Evolutionary conservation across 2,329 filamentous ascomycete species (phyloP), one percentile per base, ranked within the genome.

Genomic region (Ilyonectria mors-panacis): DNA sequence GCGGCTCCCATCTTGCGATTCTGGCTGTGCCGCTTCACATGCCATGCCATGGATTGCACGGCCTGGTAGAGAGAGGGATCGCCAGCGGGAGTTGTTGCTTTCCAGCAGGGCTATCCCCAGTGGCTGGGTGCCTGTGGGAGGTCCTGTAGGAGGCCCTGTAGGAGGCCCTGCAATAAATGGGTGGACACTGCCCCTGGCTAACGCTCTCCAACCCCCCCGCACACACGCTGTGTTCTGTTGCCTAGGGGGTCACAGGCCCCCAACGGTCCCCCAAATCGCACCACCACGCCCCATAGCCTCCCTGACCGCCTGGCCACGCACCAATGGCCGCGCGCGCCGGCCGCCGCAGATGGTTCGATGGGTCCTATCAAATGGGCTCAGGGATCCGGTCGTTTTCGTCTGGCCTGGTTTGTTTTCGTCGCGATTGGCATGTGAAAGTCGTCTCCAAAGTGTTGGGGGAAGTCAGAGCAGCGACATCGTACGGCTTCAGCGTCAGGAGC

Each of bases 341-440:
- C 28, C 39, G 55, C 59, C 59, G 59, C 50, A 21, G 35, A 60
- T 67, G 65, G 65, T 67, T 67, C 65, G 65, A 67, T 67, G 56
- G 54, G 47, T 45, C 44, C 26, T 56, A n/a, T 12, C 54, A 15
- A 48, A 67, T 67, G 60, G 65, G 60, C 65, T 64, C 60, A 67
- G 65, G 56, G 65, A 67, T 64, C 65, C 60, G 54, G 54, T 48
- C 42, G 39, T 66, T 63, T 63, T 63, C 63, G 58, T 61, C 35
- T 56, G 33, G 33, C 23, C 30, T 30, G 28, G 17, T 28, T 10
- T 61, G 37, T 44, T 33, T 45, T 61, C 10, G 35, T 26, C 23
- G 17, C 15, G 10, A 21, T 28, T 57, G 63, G 58, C 63, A 66
- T 66, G 63, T 66, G 63, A 66, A 66, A 66, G 28, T 19, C 51